phyloP scores from a whole-genome alignment of 768 basidiomycete genomes.

The Serpula lacrymans region DNA sequence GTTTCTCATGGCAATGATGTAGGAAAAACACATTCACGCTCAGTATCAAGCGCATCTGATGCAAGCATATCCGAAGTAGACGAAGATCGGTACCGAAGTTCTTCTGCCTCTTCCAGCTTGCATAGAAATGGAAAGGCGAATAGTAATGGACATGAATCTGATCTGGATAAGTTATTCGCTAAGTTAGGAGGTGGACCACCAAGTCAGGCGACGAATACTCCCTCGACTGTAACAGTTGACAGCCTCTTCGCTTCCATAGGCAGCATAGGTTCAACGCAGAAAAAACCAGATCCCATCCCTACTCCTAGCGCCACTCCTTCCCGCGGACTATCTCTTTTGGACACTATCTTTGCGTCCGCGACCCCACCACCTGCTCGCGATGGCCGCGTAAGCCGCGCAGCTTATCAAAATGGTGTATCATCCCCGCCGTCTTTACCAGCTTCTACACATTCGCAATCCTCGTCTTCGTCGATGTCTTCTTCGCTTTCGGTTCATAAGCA shows the following conservation, averaged over 20 bases:
- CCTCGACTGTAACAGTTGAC: constrained; percentile 30
- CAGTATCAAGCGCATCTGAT: constrained; percentile 30
- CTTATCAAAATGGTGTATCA: constrained; percentile 4
- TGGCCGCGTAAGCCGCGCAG: no score
- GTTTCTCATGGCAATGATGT: constrained; percentile 8
- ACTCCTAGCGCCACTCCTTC: constrained; percentile 23
- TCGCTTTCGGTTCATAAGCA: constrained; percentile 22
- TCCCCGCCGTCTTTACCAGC: constrained; percentile 12
- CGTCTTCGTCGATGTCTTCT: constrained; percentile 9
- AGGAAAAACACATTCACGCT: constrained; percentile 26
- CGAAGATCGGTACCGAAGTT: constrained; percentile 19
- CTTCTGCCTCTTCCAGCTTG: constrained; percentile 4
- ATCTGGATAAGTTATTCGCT: constrained; percentile 43
- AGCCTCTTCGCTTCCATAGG: constrained; percentile 44
- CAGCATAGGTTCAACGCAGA: constrained; percentile 20
- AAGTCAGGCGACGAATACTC: constrained; percentile 8
- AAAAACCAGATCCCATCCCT: constrained; percentile 18
- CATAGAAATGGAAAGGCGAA: constrained; percentile 13
- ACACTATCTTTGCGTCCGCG: constrained; percentile 75
- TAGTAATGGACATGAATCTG: constrained; percentile 24
- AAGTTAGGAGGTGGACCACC: constrained; percentile 28
- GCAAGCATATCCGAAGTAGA: constrained; percentile 30
- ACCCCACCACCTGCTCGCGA: constrained; percentile 20
- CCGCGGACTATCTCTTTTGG: constrained; percentile 58
- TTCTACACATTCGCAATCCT: constrained; percentile 15